phyloP scores from a whole-genome alignment of 2,329 filamentous ascomycete genomes.

The Emmonsiellopsis sp. region DNA sequence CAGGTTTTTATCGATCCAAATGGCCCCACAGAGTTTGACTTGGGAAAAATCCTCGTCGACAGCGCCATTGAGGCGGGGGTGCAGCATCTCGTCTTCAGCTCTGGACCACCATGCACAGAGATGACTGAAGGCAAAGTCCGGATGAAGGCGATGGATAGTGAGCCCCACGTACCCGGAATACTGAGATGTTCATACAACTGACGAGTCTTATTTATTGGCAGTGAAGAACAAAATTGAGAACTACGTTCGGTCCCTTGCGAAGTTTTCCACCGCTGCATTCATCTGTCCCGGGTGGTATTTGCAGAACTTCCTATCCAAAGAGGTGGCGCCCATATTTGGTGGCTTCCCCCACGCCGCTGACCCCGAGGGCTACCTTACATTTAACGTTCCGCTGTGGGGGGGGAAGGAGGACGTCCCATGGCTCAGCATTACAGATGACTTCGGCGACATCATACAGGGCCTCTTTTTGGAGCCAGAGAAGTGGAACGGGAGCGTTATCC shows the following conservation, averaged over 20 bases:
- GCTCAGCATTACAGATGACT: conserved; percentile 33
- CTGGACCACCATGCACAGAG: conserved; percentile 23
- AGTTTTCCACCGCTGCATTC: conserved; percentile 27
- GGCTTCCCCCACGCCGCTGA: conserved; percentile 32
- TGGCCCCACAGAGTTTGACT: conserved; percentile 24
- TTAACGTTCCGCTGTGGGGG: conserved; percentile 30
- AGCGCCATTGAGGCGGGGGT: conserved; percentile 25
- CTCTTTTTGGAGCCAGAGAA: conserved; percentile 32
- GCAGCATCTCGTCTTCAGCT: conserved; percentile 28
- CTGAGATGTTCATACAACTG: not conserved
- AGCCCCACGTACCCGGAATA: not conserved
- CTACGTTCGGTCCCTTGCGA: conserved; percentile 23
- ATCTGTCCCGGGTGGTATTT: conserved; percentile 35
- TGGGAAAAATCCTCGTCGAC: conserved; percentile 28
- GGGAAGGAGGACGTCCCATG: conserved; percentile 31
- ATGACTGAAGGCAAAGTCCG: conserved; percentile 24
- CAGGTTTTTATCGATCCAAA: conserved; percentile 3
- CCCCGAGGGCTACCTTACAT: conserved; percentile 28
- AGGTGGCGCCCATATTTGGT: conserved; percentile 28
- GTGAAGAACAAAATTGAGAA: conserved; percentile 31
- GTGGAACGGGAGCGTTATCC: conserved; percentile 28
- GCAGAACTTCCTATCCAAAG: conserved; percentile 31
- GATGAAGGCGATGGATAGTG: conserved; percentile 27
- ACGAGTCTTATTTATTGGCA: conserved; percentile 8
- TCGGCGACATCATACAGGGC: conserved; percentile 38